Base-by-base conservation (phyloP, 2,329 filamentous ascomycete species). In the Apiospora arundinis region DNA sequence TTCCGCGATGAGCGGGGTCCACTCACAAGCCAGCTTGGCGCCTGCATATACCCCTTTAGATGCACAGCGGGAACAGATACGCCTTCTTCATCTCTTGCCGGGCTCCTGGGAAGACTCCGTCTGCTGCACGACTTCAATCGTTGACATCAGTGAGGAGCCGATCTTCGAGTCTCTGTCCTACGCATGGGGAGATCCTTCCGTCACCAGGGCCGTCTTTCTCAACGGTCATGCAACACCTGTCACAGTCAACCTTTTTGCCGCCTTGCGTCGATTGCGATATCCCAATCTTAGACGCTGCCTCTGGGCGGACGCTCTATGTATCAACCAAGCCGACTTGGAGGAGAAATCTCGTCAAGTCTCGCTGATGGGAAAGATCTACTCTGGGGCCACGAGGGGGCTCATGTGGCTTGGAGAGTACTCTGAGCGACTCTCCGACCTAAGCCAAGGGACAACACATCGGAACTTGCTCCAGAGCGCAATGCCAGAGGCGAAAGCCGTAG, bases 291-390 rank as follows among this genome's bases (percentile, higher is more conserved):
- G 6, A 23, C 28, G 70, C 21, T 32, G 12, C 0, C 40, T 74
- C 1, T 74, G 72, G 73, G 66, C 72, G 0, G 73, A 74, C 46
- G 72, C 73, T 2, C 66, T 73, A 14, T 74, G 73, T 44, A 73
- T 74, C 44, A 66, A 74, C 40, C 73, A 74, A 44, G 18, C 18
- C 28, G 23, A 73, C 37, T 0, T 14, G 4, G 21, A 70, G 7
- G 73, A 74, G 40, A 67, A 42, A 45, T 21, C 7, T 1, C 12
- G 28, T 2, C 72, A 72, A 14, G 72, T 74, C 4, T 48, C 48
- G 14, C 56, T 70, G 0, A 74, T 74, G 73, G 56, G 63, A 14
- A 21, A 71, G 0, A 70, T 74, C 56, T 74, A 74, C 25, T 68
- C 63, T 0, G 23, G 28, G 4, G 71, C 72, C 16, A 5, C 32